Evolutionary conservation across 1,284 basidiomycete species (phyloP), one percentile per base, ranked within the genome.

Genomic region (Cutaneotrichosporon cavernicola): DNA sequence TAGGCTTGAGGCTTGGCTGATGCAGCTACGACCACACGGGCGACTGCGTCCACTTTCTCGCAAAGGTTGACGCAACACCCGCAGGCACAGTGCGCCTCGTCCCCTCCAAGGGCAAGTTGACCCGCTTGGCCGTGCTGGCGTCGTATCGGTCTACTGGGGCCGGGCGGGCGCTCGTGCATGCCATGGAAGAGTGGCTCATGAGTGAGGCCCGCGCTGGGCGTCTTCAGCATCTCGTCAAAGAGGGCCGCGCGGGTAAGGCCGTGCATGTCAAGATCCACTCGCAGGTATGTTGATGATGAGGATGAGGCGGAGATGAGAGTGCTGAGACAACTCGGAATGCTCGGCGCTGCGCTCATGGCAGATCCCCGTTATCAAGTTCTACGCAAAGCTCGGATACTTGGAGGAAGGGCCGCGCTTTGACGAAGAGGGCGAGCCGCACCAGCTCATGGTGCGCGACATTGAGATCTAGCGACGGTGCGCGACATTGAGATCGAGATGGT

Each of bases 321-420:
- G 21, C 47, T 8, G 8, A n/a, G 47, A 49, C n/a, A 22, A 21
- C 21, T 9, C 26, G 22, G 49, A 50, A 11, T 11, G 49, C 22
- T 22, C 49, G 49, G 18, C 34, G 34, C 18, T 18, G 13, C 21
- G 56, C 51, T 58, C 18, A 63, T 43, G 10, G 2, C 61, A 80
- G 77, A 71, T 79, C 49, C 73, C 73, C 38, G 77, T 77, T 21
- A 69, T 76, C 22, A 67, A 68, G 22, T 79, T 78, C 56, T 81
- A 81, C 64, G 73, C 88, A 87, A 62, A 88, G 80, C 67, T 90
- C 84, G 65, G 84, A 77, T 67, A 92, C 65, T 52, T 43, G 2
- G 58, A 64, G 60, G 18, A 85, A 74, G 56, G 85, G 81, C 74
- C 88, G 83, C 75, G 89, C 88, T 79, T 92, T 85, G 58, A 86